Base-by-base conservation (phyloP, 2,329 filamentous ascomycete species). In the Penicillium crustosum region DNA sequence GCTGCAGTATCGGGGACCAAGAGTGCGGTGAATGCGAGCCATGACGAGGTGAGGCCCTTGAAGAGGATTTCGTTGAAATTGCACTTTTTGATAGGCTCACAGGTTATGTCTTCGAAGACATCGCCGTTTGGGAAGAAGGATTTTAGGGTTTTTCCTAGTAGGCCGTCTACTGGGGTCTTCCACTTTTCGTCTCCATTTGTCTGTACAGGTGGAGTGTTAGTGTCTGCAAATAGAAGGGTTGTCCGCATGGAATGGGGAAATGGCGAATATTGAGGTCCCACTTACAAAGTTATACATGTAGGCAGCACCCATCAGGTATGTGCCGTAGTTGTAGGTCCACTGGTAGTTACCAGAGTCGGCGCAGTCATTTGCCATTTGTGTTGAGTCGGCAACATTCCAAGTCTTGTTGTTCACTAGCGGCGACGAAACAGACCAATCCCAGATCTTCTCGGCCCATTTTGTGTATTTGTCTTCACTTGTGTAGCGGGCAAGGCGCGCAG, bases 41-140 rank as follows among this genome's bases (percentile, higher is more conserved):
- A 89, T 41, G 86, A 82, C 64, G 86, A 81, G 19, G 90, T 78
- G 57, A 87, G 86, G 39, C 87, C 88, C 74, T 90, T 90, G 82
- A 89, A 92, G 2, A 85, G 84, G 10, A 57, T 57, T 29, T 57
- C 55, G 42, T 57, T 57, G 29, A 83, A 80, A 57, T 87, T 87
- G 78, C 90, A 93, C 27, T 77, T 81, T 19, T 70, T 67, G 4
- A 67, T 77, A 3, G 79, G 75, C 63, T 91, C 88, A 75, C 89
- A 93, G 12, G 85, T 79, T 2, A 83, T 74, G 72, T 93, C 90
- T 35, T 57, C 49, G 6, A 57, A 17, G 4, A 57, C 21, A 8
- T 53, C 27, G 33, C 41, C 58, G 31, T 73, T 50, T n/a, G 78
- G 78, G 74, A 86, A 86, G 68, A 86, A 86, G 10, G 73, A 71